Conservation (phyloP, 257 asterid species). For the Scutellaria baicalensis region DNA sequence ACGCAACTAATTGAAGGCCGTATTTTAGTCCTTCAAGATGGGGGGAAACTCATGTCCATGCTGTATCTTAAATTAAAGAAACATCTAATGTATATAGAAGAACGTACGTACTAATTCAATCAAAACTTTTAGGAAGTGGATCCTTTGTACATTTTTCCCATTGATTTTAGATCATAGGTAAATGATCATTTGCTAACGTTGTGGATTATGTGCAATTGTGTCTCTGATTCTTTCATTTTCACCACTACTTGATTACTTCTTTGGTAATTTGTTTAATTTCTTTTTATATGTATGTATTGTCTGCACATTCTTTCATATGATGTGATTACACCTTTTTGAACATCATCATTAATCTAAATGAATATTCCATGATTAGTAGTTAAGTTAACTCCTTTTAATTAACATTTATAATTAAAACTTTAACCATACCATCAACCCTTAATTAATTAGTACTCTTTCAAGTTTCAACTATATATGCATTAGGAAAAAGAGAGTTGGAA, state of each 20-base stretch:
- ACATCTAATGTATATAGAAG: not conserved
- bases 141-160: not conserved
- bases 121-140: not conserved
- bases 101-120: not conserved
- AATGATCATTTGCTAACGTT: conserved; percentile 12
- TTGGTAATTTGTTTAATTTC: not conserved
- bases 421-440: not conserved
- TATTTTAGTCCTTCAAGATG: conserved; percentile 17
- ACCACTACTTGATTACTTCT: not conserved
- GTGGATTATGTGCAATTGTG: conserved; percentile 11
- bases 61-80: not conserved
- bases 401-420: not conserved
- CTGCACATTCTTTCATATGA: not conserved
- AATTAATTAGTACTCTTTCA: too few relatives aligned
- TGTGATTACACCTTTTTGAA: not conserved
- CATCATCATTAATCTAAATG: not conserved
- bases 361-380: not conserved
- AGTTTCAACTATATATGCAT: too few relatives aligned
- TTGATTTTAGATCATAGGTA: conserved; percentile 2
- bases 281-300: not conserved
- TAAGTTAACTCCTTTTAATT: not conserved
- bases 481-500: not conserved
- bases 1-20: not conserved
- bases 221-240: conserved; percentile 14
- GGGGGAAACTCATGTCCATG: conserved; percentile 11